Evolutionary conservation across 495 filamentous ascomycete species (phyloP).

Genomic region (Trichoderma gamsii): DNA sequence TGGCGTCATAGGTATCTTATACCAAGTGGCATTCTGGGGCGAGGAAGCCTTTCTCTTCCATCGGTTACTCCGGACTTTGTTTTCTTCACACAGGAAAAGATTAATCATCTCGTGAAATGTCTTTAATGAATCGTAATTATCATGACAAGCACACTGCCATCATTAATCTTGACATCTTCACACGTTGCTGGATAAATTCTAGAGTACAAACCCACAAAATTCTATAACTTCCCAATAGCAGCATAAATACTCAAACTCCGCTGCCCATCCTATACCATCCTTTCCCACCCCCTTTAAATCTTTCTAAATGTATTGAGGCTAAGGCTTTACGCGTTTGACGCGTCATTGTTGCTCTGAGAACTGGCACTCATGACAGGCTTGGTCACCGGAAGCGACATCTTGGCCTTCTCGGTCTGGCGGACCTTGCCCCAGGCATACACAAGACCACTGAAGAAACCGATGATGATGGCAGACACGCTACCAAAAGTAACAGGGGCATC

Average conservation of each 20-base stretch:
- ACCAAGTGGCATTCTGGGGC: no score
- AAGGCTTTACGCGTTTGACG: constrained; percentile 36
- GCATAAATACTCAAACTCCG: constrained; percentile 8
- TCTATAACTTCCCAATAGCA: constrained; percentile 11
- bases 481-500: constrained; percentile 89
- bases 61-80: no score
- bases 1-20: no score
- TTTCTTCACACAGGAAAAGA: no score
- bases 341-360: constrained; percentile 82
- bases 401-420: constrained; percentile 61
- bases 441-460: constrained; percentile 87
- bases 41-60: no score
- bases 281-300: not conserved
- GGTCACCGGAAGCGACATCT: constrained; percentile 61
- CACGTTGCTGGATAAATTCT: not conserved
- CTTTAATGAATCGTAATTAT: not conserved
- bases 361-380: constrained; percentile 77
- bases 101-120: not conserved
- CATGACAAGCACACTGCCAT: not conserved
- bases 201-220: constrained; percentile 9
- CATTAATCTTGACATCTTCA: constrained; percentile 1
- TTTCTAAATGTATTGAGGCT: not conserved
- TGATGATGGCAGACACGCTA: constrained; percentile 77
- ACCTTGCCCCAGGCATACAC: constrained; percentile 92
- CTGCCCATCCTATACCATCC: not conserved